Percentiles rank a stretch among this genome's conserved stretches.
Evolutionary conservation across 2,329 filamentous ascomycete genomes (phyloP).

Genomic region (Cyphellophora europaea): DNA sequence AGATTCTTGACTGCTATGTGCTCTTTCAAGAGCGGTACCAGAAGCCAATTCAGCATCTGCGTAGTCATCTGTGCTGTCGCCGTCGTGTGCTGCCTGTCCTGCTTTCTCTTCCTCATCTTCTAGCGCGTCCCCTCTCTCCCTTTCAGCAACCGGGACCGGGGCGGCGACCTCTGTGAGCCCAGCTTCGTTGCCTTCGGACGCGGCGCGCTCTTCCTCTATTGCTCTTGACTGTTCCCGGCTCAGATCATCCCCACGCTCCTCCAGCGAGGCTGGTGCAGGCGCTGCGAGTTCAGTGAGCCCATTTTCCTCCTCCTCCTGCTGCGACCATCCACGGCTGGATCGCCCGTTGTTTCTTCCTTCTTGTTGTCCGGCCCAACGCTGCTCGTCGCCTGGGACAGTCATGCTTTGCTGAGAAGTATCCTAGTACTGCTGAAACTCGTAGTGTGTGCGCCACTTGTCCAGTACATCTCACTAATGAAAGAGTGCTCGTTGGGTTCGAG

Average conservation of each 20-base stretch:
- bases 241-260: slow-evolving; percentile 2
- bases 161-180: slow-evolving; percentile 2
- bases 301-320: neutral
- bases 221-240: slow-evolving; percentile 4
- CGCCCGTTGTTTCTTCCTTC: slow-evolving; percentile 1
- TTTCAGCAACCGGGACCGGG: neutral
- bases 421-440: slow-evolving; percentile 1
- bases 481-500: neutral
- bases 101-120: slow-evolving; percentile 1
- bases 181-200: slow-evolving; percentile 1
- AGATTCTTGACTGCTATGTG: slow-evolving; percentile 1
- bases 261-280: neutral
- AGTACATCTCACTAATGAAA: slow-evolving; percentile 1
- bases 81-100: neutral
- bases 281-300: neutral
- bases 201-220: neutral
- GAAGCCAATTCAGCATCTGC: neutral
- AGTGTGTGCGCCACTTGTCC: too few species aligned
- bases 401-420: slow-evolving; percentile 1
- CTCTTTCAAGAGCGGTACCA: slow-evolving; percentile 1
- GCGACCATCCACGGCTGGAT: slow-evolving; percentile 1
- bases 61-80: neutral
- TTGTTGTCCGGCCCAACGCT: slow-evolving; percentile 1
- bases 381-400: slow-evolving; percentile 1
- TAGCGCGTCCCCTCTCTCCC: neutral